Percentiles rank a stretch among this genome's conserved stretches.
These are phyloP conservation scores for Ceratocystiopsis sp. DNA, from an alignment of 2,329 filamentous ascomycete genomes.

Conservation along the genomic window DNA sequence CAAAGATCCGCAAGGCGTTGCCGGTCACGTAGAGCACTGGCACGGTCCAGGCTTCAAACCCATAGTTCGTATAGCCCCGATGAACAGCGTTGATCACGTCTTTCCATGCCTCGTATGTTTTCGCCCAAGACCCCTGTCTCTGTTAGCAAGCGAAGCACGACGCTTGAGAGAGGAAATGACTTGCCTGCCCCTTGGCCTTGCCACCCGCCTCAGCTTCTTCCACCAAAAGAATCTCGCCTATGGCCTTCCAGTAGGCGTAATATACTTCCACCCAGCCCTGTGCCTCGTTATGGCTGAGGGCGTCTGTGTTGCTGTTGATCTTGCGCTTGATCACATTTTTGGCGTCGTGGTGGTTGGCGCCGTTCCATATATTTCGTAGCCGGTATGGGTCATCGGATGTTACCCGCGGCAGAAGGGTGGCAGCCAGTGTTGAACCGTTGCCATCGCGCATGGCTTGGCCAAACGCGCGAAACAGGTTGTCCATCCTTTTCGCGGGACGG, in stretches of 20 bases:
- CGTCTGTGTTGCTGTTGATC: slow-evolving; percentile 41
- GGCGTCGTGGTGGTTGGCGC: slow-evolving; percentile 48
- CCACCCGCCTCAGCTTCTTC: slow-evolving; percentile 24
- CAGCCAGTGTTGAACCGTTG: slow-evolving; percentile 58
- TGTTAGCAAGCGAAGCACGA: neutral
- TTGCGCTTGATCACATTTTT: slow-evolving; percentile 58
- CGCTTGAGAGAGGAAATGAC: too few species aligned
- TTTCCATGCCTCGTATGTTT: slow-evolving; percentile 78
- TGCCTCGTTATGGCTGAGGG: slow-evolving; percentile 48
- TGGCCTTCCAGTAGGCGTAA: slow-evolving; percentile 65
- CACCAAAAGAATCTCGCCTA: slow-evolving; percentile 53
- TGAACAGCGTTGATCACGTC: slow-evolving; percentile 62
- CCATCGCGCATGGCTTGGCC: slow-evolving; percentile 44
- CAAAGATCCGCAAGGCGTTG: slow-evolving; percentile 73
- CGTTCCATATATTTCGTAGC: slow-evolving; percentile 53
- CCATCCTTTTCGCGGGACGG: slow-evolving; percentile 32
- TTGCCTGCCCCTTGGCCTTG: neutral
- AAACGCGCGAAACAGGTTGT: slow-evolving; percentile 58
- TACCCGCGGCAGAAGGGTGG: slow-evolving; percentile 55
- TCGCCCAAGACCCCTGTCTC: slow-evolving; percentile 48
- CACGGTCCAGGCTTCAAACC: slow-evolving; percentile 80
- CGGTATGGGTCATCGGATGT: slow-evolving; percentile 44
- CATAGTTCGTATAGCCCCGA: slow-evolving; percentile 59
- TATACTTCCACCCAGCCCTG: slow-evolving; percentile 82
- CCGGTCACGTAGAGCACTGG: slow-evolving; percentile 78